A percentile compares a stretch with the other conserved stretches of the same genome.
These are phyloP conservation scores for Drosera spatulata DNA, from an alignment of 179 eudicot species.

Conservation along the genomic window DNA sequence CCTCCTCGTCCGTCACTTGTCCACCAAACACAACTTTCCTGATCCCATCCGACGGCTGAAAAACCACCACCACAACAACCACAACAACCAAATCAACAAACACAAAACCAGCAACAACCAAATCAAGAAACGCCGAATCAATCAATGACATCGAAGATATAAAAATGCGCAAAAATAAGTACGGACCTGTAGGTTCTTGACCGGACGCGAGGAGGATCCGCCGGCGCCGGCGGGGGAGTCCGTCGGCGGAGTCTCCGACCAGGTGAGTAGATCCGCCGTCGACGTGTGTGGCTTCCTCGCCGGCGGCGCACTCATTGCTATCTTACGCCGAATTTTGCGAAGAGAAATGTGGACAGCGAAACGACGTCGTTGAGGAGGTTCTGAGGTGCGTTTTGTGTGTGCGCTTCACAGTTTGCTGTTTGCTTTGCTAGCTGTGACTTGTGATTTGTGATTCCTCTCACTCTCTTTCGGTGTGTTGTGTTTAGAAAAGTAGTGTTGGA, in stretches of 20 bases:
- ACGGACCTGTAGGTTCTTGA: constrained; percentile 29
- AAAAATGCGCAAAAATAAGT: neutral
- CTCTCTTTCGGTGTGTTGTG: neutral
- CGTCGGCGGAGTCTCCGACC: constrained; percentile 64
- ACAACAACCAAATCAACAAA: neutral
- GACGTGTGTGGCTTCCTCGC: constrained; percentile 74
- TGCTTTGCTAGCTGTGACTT: too few species aligned
- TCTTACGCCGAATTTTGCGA: too few species aligned
- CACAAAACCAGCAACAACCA: neutral
- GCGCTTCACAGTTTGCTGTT: too few species aligned
- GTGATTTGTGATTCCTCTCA: too few species aligned
- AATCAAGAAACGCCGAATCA: too few species aligned
- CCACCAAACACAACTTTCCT: constrained; percentile 60
- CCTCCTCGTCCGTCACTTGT: constrained; percentile 55
- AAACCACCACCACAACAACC: neutral
- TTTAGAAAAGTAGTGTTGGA: neutral
- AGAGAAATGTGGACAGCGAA: neutral
- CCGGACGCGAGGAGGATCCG: constrained; percentile 26
- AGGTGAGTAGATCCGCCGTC: constrained; percentile 77
- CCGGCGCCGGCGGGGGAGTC: neutral
- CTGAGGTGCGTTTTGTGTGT: too few species aligned
- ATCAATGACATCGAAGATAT: too few species aligned
- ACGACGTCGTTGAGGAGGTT: neutral
- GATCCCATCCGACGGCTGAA: constrained; percentile 58
- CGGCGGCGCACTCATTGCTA: constrained; percentile 19